A percentile compares a stretch with the other conserved stretches of the same genome.
Evolutionary conservation across 805 yeast species (phyloP).

Genomic region (Schwanniomyces pseudopolymorphus): DNA sequence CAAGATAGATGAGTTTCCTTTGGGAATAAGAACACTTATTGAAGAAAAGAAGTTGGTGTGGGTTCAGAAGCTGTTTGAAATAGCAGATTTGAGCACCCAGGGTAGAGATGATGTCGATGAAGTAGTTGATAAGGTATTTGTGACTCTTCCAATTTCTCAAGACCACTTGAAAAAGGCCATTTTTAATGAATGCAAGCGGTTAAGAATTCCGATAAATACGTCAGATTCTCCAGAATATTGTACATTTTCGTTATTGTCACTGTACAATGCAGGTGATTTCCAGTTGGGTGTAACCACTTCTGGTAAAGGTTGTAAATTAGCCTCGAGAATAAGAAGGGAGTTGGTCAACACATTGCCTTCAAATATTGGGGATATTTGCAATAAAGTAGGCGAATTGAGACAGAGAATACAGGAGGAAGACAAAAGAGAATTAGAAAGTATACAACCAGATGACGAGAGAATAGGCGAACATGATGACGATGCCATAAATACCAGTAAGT

Average conservation of each 20-base stretch:
- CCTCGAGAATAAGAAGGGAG: constrained; percentile 76
- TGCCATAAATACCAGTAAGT: constrained; percentile 54
- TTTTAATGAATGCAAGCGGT: constrained; percentile 49
- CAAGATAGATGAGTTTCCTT: constrained; percentile 18
- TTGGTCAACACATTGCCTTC: constrained; percentile 62
- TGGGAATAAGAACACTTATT: constrained; percentile 20
- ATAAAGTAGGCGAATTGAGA: constrained; percentile 68
- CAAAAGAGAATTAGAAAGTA: constrained; percentile 22
- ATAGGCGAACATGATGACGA: constrained; percentile 69
- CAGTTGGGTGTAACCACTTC: constrained; percentile 82
- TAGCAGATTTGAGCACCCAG: constrained; percentile 46
- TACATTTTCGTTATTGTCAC: constrained; percentile 74
- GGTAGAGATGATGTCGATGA: constrained; percentile 65
- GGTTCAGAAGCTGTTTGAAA: constrained; percentile 29
- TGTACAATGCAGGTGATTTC: constrained; percentile 68
- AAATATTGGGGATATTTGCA: constrained; percentile 68
- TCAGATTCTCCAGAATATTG: constrained; percentile 71
- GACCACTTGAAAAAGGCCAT: constrained; percentile 37
- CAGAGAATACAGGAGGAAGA: constrained; percentile 54
- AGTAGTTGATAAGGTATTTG: constrained; percentile 77
- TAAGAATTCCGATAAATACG: constrained; percentile 81
- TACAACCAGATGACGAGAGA: constrained; percentile 21
- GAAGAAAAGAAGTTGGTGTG: constrained; percentile 24
- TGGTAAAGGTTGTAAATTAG: constrained; percentile 87
- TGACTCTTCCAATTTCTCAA: constrained; percentile 41